phyloP scores from a whole-genome alignment of 2,329 filamentous ascomycete species.

The Hypoxylon sp. region DNA sequence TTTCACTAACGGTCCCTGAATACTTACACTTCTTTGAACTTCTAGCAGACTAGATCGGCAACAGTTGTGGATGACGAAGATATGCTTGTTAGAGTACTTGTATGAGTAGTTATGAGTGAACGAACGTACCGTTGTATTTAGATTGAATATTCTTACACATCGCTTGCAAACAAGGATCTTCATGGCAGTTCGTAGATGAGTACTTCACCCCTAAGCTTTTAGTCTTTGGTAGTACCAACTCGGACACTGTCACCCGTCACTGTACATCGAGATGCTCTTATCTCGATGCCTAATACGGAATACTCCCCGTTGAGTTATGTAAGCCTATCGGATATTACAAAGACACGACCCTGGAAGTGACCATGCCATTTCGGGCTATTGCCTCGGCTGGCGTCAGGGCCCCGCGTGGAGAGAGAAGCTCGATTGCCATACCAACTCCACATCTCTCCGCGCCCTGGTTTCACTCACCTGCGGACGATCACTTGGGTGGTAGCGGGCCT shows the following conservation, averaged over 20 bases:
- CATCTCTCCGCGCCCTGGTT: constrained; percentile 14
- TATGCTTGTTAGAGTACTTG: constrained; percentile 34
- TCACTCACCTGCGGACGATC: constrained; percentile 3
- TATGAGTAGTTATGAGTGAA: constrained; percentile 26
- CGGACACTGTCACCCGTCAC: background rate
- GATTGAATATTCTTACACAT: constrained; percentile 1
- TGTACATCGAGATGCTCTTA: background rate
- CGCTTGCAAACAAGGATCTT: background rate
- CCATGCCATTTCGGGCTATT: constrained; percentile 29
- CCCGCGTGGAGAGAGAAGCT: constrained; percentile 22
- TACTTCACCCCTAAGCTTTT: background rate
- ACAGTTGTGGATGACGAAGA: constrained; percentile 64
- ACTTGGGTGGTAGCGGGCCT: background rate
- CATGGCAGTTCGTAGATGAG: background rate
- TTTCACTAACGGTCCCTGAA: background rate
- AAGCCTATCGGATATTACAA: background rate
- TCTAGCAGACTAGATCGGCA: constrained; percentile 64
- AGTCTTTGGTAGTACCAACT: background rate
- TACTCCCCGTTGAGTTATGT: background rate
- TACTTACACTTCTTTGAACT: constrained; percentile 49
- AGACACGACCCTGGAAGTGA: background rate
- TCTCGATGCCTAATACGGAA: background rate
- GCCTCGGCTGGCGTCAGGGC: constrained; percentile 39
- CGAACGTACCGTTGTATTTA: constrained; percentile 2
- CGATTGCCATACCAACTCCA: constrained; percentile 8